Evolutionary conservation across 768 basidiomycete species (phyloP).

Genomic region (Tricholoma matsutake): DNA sequence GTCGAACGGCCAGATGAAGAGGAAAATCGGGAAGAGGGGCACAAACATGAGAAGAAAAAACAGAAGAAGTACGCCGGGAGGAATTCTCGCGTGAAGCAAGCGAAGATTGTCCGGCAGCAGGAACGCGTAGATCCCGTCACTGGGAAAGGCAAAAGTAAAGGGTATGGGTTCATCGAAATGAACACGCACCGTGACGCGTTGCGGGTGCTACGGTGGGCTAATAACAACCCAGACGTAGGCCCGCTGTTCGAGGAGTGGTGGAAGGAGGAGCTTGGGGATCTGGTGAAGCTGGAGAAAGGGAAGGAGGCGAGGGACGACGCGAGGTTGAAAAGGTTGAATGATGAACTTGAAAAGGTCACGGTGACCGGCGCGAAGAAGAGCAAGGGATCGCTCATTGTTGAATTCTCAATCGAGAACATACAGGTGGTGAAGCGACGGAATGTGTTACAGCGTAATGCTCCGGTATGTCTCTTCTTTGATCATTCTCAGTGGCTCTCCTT

Average conservation of each 20-base stretch:
- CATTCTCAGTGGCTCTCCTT: neutral
- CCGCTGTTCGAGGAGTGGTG: slow-evolving; percentile 78
- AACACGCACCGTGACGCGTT: slow-evolving; percentile 85
- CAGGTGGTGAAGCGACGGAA: slow-evolving; percentile 81
- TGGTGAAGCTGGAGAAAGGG: slow-evolving; percentile 52
- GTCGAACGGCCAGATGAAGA: slow-evolving; percentile 44
- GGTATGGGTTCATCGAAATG: slow-evolving; percentile 96
- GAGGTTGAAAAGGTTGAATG: slow-evolving; percentile 56
- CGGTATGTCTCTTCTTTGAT: slow-evolving; percentile 17
- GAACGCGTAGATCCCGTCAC: slow-evolving; percentile 89
- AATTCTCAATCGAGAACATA: slow-evolving; percentile 95
- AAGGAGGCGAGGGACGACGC: slow-evolving; percentile 44
- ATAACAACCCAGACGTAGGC: slow-evolving; percentile 74
- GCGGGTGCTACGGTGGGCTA: slow-evolving; percentile 89
- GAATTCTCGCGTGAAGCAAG: slow-evolving; percentile 66
- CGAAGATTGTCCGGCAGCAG: slow-evolving; percentile 86
- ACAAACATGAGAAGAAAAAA: slow-evolving; percentile 18
- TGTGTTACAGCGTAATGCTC: slow-evolving; percentile 41
- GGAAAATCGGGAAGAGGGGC: slow-evolving; percentile 36
- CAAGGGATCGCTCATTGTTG: slow-evolving; percentile 69
- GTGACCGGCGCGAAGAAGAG: slow-evolving; percentile 32
- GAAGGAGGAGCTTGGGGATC: slow-evolving; percentile 69
- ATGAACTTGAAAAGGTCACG: slow-evolving; percentile 42
- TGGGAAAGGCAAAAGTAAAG: slow-evolving; percentile 84
- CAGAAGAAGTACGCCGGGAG: slow-evolving; percentile 27